Evolutionary conservation across 331 rosid genomes (phyloP), one percentile per base, ranked within the genome.

Genomic region (Spiraea crenata): DNA sequence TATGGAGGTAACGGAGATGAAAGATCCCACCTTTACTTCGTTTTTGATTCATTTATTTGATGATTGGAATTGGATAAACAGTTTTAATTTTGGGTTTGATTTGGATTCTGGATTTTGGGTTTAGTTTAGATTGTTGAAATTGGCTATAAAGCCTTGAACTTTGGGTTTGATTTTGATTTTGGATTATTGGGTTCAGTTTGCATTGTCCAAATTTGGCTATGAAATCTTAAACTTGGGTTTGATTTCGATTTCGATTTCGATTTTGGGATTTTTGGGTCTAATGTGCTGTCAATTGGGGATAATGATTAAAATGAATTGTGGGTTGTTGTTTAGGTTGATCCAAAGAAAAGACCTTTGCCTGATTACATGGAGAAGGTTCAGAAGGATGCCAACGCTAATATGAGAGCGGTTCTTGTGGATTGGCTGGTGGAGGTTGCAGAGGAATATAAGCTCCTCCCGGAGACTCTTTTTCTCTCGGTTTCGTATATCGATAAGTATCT

Each of bases 381-480:
- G 80, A 77, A 68, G 35, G 81, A 83, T 35, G 65, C 77, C 12
- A 80, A 61, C 59, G 76, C 84, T 20, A 80, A 73, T 49, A 83
- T 83, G 85, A 80, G 87, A 58, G 85, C 82, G 9, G 63, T 83
- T 7, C 62, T 83, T 77, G 84, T 83, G 45, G 87, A 83, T 80
- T 83, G 87, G 87, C 52, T 83, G 72, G 82, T 77, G 8, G 87
- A 83, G 65, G 82, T 83, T 70, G 80, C 87, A 0, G 87, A 83
- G 56, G 87, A 83, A 12, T 83, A 77, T 71, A 83, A 77, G 46
- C 81, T 80, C 13, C 40, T 74, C 58, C 66, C 82, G 0, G 87
- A 83, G 20, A 65, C 87, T 20, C 67, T 80, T 25, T 63, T 64
- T 51, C 68, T 83, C 12, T 77, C 82, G 1, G 67, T 83, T 73